Evolutionary conservation across 345 rosid genomes (phyloP), one percentile per base, ranked within the genome.

Genomic region (Citrus reticulata): DNA sequence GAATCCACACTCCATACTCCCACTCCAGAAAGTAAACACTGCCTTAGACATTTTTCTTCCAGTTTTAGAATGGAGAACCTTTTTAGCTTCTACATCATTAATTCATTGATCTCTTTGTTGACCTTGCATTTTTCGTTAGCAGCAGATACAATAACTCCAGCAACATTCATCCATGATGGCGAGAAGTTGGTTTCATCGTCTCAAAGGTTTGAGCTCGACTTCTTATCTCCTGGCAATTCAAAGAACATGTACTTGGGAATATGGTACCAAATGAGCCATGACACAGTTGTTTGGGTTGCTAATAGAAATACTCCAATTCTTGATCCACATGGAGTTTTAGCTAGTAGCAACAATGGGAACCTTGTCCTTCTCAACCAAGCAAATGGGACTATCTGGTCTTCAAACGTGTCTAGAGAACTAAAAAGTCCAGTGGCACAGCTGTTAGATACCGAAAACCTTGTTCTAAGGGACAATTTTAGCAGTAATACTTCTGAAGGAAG

Each of bases 401-500:
- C 86, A 0, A 86, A 84, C 57, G 37, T 51, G 49, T 84, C 85
- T 6, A 29, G 34, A 29, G 20, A 14, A 2, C 68, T 78, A 1
- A 25, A 19, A 11, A 80, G 77, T 27, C 86, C 85, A 25, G 81
- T 81, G 29, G 35, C 75, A 11, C 85, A 82, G 76, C 70, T 90
- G 54, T 62, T 82, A 54, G 86, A 87, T 9, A 42, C 87, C 3
- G 90, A 89, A 59, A 88, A 88, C 57, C 79, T 90, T 4, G 87
- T 90, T 29, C 70, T 86, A 4, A 77, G 78, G 64, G 87, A 84
- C 3, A 54, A 22, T 39, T 19, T 16, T 46, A 61, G 68, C 37
- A 49, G 9, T 20, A 37, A 34, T 34, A 34, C 59, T 32, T 49
- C 14, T 27, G 64, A 80, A 46, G 51, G 51, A 32, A 34, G 16